A percentile compares a stretch with the other conserved stretches of the same genome.
These are phyloP conservation scores for Heterobasidion annosum DNA, from an alignment of 1,284 basidiomycete genomes.

Conservation along the genomic window DNA sequence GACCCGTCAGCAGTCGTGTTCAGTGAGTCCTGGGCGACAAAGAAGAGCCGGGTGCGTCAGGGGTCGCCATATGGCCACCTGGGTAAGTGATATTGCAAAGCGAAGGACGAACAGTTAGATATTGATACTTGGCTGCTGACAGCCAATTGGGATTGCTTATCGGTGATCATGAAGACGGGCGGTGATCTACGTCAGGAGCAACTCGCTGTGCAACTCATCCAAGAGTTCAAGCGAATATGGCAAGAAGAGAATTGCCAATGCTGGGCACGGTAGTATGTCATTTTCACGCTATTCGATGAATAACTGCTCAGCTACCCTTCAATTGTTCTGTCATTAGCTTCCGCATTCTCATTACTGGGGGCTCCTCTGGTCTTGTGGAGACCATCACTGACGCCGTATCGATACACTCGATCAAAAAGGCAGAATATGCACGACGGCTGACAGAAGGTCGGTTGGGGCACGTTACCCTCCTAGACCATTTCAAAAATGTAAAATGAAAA, in stretches of 20 bases:
- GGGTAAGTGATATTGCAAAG: constrained; percentile 37
- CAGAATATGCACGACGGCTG: constrained; percentile 86
- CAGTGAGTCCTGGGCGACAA: constrained; percentile 90
- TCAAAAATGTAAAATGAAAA: constrained; percentile 49
- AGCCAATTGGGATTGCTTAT: constrained; percentile 82
- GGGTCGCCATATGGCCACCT: constrained; percentile 94
- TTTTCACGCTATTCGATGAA: not conserved
- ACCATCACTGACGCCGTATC: constrained; percentile 96
- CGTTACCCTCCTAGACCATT: constrained; percentile 87
- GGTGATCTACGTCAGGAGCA: constrained; percentile 97
- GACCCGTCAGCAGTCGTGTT: constrained; percentile 95
- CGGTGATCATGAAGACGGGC: constrained; percentile 98
- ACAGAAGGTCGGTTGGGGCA: constrained; percentile 75
- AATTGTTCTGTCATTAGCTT: constrained; percentile 18
- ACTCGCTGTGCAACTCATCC: constrained; percentile 92
- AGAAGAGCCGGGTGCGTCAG: constrained; percentile 92
- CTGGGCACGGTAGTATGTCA: constrained; percentile 85
- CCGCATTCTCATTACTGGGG: constrained; percentile 91
- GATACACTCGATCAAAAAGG: constrained; percentile 99
- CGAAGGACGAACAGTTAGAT: not conserved
- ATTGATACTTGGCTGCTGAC: constrained; percentile 4
- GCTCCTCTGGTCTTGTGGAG: constrained; percentile 87
- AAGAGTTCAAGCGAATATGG: constrained; percentile 92
- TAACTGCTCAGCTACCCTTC: too few relatives aligned
- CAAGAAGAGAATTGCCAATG: constrained; percentile 85